Conservation (phyloP, 2,329 filamentous ascomycete species). For the Dendryphion nanum region DNA sequence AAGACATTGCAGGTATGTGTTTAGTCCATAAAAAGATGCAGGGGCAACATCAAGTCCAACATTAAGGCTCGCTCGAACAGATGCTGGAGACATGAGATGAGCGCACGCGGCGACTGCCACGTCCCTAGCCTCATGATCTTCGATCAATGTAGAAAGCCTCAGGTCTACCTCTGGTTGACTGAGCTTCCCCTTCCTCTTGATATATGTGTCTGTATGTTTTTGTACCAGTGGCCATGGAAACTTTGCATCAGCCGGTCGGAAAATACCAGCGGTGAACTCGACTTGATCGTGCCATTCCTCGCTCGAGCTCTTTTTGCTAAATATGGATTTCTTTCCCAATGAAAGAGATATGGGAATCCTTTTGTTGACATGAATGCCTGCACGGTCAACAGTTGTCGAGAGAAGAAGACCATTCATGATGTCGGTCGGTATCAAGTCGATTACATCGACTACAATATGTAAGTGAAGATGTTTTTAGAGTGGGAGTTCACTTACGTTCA, state of each 20-base stretch:
- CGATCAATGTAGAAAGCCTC: conserved; percentile 19
- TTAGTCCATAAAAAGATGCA: conserved; percentile 27
- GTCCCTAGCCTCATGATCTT: conserved; percentile 20
- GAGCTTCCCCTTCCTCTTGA: conserved; percentile 32
- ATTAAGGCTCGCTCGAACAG: conserved; percentile 20
- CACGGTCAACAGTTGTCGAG: neutral
- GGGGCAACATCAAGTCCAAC: conserved; percentile 24
- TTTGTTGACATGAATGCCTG: conserved; percentile 2
- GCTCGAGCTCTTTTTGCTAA: conserved; percentile 24
- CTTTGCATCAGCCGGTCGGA: conserved; percentile 22
- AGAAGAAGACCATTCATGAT: conserved; percentile 6
- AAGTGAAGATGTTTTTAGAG: too few species aligned
- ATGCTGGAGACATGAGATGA: conserved; percentile 25
- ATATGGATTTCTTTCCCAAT: conserved; percentile 17
- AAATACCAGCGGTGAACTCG: conserved; percentile 18
- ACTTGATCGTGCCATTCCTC: conserved; percentile 29
- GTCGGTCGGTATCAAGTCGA: too few species aligned
- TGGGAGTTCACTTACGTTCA: too few species aligned
- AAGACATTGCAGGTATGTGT: conserved; percentile 26
- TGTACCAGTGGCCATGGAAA: conserved; percentile 23
- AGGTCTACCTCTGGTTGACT: conserved; percentile 21
- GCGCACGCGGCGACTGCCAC: conserved; percentile 30
- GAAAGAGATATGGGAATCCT: conserved; percentile 7
- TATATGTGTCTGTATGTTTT: conserved; percentile 25
- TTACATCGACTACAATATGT: too few species aligned